A percentile compares a stretch with the other conserved stretches of the same genome.
Evolutionary conservation across 306 rosid species (phyloP).

Genomic region (Rosa chinensis): DNA sequence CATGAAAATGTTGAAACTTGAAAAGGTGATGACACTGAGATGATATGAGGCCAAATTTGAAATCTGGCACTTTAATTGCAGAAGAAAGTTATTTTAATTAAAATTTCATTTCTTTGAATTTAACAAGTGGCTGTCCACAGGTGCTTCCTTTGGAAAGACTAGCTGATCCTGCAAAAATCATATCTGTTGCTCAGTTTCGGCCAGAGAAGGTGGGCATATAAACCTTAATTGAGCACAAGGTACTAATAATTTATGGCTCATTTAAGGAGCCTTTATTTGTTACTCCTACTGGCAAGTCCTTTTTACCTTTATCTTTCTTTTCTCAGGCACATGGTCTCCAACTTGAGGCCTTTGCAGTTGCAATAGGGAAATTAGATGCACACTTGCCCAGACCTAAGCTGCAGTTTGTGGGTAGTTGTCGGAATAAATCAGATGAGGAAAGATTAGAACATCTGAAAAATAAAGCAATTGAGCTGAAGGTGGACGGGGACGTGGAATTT

Average conservation of each 20-base stretch:
- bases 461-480: slow-evolving; percentile 66
- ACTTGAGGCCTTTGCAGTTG: slow-evolving; percentile 89
- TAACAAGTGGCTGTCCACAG: slow-evolving; percentile 51
- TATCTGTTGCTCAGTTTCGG: slow-evolving; percentile 97
- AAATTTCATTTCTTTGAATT: background rate
- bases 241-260: slow-evolving; percentile 41
- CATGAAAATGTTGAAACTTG: background rate
- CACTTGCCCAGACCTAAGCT: slow-evolving; percentile 67
- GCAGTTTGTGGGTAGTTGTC: slow-evolving; percentile 92
- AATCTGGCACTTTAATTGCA: background rate
- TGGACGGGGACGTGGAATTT: slow-evolving; percentile 75
- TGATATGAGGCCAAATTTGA: background rate
- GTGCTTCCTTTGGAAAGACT: slow-evolving; percentile 82
- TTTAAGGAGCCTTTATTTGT: slow-evolving; percentile 35
- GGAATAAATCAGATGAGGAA: slow-evolving; percentile 78
- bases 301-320: slow-evolving; percentile 22
- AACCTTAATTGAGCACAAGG: slow-evolving; percentile 49
- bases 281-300: slow-evolving; percentile 16
- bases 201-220: slow-evolving; percentile 91
- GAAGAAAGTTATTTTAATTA: background rate
- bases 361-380: slow-evolving; percentile 57
- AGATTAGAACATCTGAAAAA: slow-evolving; percentile 66
- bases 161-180: slow-evolving; percentile 45
- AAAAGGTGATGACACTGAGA: background rate
- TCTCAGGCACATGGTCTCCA: slow-evolving; percentile 87